phyloP scores from a whole-genome alignment of 441 rosid genomes.

The Gossypium lobatum region DNA sequence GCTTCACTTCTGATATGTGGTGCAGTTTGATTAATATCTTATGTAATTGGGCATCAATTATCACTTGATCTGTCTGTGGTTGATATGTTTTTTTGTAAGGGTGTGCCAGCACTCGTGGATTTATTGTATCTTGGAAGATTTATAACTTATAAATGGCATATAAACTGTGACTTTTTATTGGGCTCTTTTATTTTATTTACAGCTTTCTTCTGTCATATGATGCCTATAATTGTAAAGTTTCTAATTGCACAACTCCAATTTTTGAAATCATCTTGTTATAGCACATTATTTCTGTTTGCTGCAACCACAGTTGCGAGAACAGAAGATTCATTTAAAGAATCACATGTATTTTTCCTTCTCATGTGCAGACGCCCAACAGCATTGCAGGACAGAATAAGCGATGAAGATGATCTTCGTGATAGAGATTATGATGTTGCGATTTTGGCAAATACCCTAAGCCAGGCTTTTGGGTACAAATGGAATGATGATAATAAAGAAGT shows the following conservation, averaged over 20 bases:
- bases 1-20: conserved; percentile 12
- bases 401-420: conserved; percentile 85
- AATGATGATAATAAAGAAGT: conserved; percentile 84
- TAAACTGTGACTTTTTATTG: not conserved
- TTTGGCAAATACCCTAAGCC: conserved; percentile 81
- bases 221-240: not conserved
- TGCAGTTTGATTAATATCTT: not conserved
- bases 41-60: not conserved
- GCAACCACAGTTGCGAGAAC: not conserved
- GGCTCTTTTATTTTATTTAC: not conserved
- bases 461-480: conserved; percentile 85
- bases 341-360: conserved; percentile 2
- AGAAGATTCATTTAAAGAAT: not conserved
- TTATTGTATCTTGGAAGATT: not conserved
- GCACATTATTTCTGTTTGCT: not conserved
- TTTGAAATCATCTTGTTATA: not conserved
- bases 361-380: conserved; percentile 84
- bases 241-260: too few relatives aligned
- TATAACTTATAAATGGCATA: not conserved
- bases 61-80: not conserved
- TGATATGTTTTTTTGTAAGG: not conserved
- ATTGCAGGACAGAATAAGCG: conserved; percentile 81
- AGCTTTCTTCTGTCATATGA: not conserved
- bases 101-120: not conserved
- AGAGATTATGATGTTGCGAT: conserved; percentile 94